Conservation (phyloP, 2,329 filamentous ascomycete genomes). For the Myrmaecium sp. region DNA sequence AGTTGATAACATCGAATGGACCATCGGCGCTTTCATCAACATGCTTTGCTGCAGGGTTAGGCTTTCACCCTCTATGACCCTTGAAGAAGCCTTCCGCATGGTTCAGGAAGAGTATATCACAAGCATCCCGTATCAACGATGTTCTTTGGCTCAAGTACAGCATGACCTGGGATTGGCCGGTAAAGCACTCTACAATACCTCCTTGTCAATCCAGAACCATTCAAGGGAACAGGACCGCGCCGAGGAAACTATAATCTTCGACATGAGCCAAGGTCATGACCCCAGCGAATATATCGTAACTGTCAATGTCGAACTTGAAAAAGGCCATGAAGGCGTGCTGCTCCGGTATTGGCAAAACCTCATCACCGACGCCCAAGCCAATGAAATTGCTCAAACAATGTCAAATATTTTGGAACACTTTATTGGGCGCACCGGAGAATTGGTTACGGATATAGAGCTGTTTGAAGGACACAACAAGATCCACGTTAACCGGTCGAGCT, state of each 20-base stretch:
- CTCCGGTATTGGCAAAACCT: conserved; percentile 17
- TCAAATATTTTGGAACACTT: conserved; percentile 11
- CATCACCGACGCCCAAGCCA: conserved; percentile 13
- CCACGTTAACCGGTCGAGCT: too few relatives aligned
- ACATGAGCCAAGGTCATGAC: conserved; percentile 14
- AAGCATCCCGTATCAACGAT: not conserved
- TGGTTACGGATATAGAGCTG: too few relatives aligned
- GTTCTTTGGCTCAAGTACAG: not conserved
- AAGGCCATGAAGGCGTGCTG: conserved; percentile 13
- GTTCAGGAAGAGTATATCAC: not conserved
- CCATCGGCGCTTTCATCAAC: conserved; percentile 31
- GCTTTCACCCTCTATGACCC: conserved; percentile 5
- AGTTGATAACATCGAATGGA: conserved; percentile 23
- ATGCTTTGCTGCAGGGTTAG: conserved; percentile 17
- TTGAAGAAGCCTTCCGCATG: not conserved
- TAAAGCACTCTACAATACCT: not conserved
- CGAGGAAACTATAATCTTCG: conserved; percentile 5
- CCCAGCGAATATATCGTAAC: conserved; percentile 18
- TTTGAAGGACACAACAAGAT: too few relatives aligned
- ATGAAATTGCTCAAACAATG: conserved; percentile 12
- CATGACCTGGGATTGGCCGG: not conserved
- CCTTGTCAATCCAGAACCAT: conserved; percentile 1
- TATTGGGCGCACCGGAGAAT: conserved; percentile 10
- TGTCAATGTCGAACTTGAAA: conserved; percentile 15
- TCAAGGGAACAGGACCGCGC: not conserved